A percentile compares a stretch with the other conserved stretches of the same genome.
These are phyloP conservation scores for Monilinia polystroma DNA, from an alignment of 2,329 filamentous ascomycete genomes.

Conservation along the genomic window DNA sequence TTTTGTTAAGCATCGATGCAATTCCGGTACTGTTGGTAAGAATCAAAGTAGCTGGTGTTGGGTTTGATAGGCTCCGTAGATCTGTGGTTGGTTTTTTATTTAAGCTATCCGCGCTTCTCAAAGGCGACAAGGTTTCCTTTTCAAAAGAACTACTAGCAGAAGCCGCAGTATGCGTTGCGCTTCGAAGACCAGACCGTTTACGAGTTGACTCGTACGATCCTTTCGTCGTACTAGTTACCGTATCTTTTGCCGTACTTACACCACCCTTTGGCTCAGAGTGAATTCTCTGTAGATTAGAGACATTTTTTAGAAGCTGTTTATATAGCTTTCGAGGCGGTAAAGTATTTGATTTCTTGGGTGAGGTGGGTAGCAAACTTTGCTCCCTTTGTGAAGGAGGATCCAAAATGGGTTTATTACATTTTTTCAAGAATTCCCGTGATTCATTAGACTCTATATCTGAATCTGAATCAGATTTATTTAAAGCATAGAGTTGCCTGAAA, in stretches of 20 bases:
- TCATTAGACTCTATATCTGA: conserved; percentile 32
- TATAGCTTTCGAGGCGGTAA: conserved; percentile 8
- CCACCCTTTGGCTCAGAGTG: conserved; percentile 31
- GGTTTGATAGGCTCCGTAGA: conserved; percentile 33
- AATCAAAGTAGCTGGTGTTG: conserved; percentile 31
- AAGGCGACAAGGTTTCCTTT: conserved; percentile 20
- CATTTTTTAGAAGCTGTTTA: conserved; percentile 25
- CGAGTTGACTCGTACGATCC: conserved; percentile 16
- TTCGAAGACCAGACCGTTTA: conserved; percentile 30
- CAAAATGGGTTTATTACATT: conserved; percentile 26
- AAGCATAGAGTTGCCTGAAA: conserved; percentile 31
- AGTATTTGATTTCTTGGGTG: conserved; percentile 34
- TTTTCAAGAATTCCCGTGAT: conserved; percentile 25
- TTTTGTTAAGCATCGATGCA: conserved; percentile 34
- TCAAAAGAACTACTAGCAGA: conserved; percentile 23
- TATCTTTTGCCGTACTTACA: background rate
- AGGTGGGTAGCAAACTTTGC: conserved; percentile 37
- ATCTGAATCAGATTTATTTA: conserved; percentile 33
- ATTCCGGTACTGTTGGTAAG: conserved; percentile 36
- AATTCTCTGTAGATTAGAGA: conserved; percentile 31
- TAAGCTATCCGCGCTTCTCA: conserved; percentile 10
- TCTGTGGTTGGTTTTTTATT: conserved; percentile 22
- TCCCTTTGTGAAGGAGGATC: conserved; percentile 40
- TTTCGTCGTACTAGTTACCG: conserved; percentile 25
- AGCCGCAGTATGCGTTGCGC: conserved; percentile 27